Percentiles rank a stretch among this genome's conserved stretches.
Conservation (phyloP, 192 early-diverging fungal genomes). For the Coemansia sp. region DNA sequence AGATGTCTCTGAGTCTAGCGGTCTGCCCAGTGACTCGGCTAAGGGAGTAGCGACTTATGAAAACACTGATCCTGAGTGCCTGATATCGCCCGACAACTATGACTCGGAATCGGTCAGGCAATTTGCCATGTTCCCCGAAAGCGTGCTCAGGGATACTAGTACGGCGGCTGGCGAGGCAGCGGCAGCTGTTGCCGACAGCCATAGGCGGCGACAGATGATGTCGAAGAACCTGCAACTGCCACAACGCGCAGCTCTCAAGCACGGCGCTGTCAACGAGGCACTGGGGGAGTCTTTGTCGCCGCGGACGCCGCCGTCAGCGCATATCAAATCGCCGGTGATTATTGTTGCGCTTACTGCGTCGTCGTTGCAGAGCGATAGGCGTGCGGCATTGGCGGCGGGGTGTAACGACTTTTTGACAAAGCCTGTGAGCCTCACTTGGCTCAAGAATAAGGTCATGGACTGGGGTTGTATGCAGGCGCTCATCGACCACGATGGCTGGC, state of each 20-base stretch:
- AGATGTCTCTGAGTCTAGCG: neutral
- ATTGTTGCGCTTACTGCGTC: conserved; percentile 89
- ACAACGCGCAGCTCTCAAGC: conserved; percentile 53
- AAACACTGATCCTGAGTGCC: neutral
- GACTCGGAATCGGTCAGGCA: conserved; percentile 15
- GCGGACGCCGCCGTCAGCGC: conserved; percentile 30
- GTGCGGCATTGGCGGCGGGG: conserved; percentile 78
- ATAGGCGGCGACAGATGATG: conserved; percentile 6
- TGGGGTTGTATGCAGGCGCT: conserved; percentile 94
- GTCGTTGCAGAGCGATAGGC: conserved; percentile 66
- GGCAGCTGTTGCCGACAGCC: neutral
- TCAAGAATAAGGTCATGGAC: conserved; percentile 85
- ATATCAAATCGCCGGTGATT: conserved; percentile 70
- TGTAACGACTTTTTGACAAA: conserved; percentile 94
- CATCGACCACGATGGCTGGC: conserved; percentile 76
- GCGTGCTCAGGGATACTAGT: neutral
- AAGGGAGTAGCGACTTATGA: conserved; percentile 7
- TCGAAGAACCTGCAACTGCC: conserved; percentile 23
- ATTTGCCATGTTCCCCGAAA: conserved; percentile 38
- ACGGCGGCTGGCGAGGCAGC: neutral
- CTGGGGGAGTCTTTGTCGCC: conserved; percentile 13
- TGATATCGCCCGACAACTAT: conserved; percentile 22
- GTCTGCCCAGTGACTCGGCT: neutral
- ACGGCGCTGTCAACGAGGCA: conserved; percentile 3
- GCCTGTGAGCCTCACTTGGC: conserved; percentile 80